Percentiles rank a stretch among this genome's conserved stretches.
Evolutionary conservation across 2,329 filamentous ascomycete genomes (phyloP).

Genomic region (Capronia epimyces): DNA sequence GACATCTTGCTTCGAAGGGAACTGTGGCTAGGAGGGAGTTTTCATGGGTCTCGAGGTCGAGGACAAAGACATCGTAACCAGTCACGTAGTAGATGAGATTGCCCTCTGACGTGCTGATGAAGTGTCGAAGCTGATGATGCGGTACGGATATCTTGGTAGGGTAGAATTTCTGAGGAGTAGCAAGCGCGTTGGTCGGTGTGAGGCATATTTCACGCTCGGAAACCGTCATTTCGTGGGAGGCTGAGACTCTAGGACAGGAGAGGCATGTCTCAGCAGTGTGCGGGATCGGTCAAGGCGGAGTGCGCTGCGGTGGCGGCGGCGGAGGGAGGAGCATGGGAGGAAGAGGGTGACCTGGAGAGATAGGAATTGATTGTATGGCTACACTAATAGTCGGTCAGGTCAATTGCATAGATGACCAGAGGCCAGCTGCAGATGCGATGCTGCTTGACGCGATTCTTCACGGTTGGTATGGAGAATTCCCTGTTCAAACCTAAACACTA

Average conservation of each 20-base stretch:
- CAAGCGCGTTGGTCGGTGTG: conserved; percentile 16
- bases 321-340: not conserved
- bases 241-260: conserved; percentile 9
- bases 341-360: not conserved
- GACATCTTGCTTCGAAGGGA: conserved; percentile 70
- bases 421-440: not conserved
- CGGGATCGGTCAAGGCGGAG: conserved; percentile 1
- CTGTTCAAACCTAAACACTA: too few species aligned
- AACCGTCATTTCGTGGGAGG: conserved; percentile 22
- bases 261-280: conserved; percentile 10
- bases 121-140: conserved; percentile 65
- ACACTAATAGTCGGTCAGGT: not conserved
- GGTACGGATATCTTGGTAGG: conserved; percentile 60
- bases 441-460: not conserved
- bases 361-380: not conserved
- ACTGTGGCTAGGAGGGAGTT: conserved; percentile 69
- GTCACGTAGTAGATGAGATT: conserved; percentile 81
- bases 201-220: conserved; percentile 21
- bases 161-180: conserved; percentile 53
- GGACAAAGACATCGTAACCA: conserved; percentile 65
- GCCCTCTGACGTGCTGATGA: conserved; percentile 73
- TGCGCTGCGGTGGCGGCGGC: not conserved
- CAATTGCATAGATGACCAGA: not conserved
- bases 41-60: conserved; percentile 59
- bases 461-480: too few species aligned